Evolutionary conservation across 202 grass and related monocot species (phyloP), one percentile per base, ranked within the genome.

Genomic region (Panicum virgatum): DNA sequence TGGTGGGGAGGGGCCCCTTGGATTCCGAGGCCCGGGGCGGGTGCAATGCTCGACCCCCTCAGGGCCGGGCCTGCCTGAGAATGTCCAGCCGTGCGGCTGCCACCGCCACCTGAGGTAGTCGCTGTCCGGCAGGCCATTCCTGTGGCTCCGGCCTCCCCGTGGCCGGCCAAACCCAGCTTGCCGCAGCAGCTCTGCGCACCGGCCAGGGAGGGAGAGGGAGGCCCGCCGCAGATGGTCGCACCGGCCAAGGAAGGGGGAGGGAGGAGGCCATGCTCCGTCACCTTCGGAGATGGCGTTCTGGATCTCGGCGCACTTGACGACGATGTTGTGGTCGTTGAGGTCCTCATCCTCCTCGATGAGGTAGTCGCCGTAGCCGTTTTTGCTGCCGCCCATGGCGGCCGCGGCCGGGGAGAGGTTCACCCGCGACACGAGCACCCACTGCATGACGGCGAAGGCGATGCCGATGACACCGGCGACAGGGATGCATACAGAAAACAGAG

Each of bases 271-370:
- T 23, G 23, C 6, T 9, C 23, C 82, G 79, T 94, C 48, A 97
- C 94, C 94, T 94, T 97, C 94, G 8, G 94, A 83, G 68, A 94
- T 97, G 68, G 94, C 94, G 45, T 5, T 74, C 82, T 97, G 94
- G 89, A 97, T 94, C 77, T 97, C 94, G 37, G 85, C 85, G 77
- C 94, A 97, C 87, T 94, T 97, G 66, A 87, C 89, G 57, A 97
- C 94, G 77, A 94, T 85, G 88, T 97, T 94, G 83, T 94, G 94
- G 77, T 97, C 92, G 84, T 97, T 97, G 79, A 97, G 89, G 12
- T 91, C 94, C 80, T 97, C 94, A 85, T 97, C 94, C 89, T 94
- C 94, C 84, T 97, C 94, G 63, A 97, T 97, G 77, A 97, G 83
- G 85, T 37, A 90, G 76, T 94, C 94, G 0, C 76, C 85, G 60